Conservation (phyloP, 441 rosid species). For the Mallotus japonicus region DNA sequence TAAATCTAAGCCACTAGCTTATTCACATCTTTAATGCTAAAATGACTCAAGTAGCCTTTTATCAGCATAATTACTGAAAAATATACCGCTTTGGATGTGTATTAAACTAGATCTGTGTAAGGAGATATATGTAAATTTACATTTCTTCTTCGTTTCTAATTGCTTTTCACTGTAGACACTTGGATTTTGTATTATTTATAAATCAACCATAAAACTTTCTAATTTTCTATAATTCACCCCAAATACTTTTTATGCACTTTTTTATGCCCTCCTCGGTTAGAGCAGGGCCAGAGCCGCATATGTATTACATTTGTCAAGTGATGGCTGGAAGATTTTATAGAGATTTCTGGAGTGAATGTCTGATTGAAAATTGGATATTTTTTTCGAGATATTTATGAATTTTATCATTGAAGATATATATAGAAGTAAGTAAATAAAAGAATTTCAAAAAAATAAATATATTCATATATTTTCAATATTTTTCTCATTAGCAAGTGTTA, state of each 20-base stretch:
- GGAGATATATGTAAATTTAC: slow-evolving; percentile 22
- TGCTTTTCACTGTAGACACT: slow-evolving; percentile 5
- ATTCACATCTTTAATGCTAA: not conserved
- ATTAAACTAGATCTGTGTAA: not conserved
- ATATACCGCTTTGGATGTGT: not conserved
- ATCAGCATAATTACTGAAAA: not conserved
- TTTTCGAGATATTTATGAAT: no score
- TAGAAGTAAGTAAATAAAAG: no score
- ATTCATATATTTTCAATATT: no score
- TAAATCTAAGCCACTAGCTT: not conserved
- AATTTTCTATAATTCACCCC: not conserved
- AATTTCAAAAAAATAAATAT: no score
- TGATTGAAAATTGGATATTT: no score
- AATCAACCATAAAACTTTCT: not conserved
- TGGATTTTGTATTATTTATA: not conserved
- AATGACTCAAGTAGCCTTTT: slow-evolving; percentile 7
- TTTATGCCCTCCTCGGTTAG: not conserved
- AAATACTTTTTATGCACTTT: not conserved
- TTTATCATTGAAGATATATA: no score
- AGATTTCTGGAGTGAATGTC: no score
- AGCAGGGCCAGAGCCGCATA: no score
- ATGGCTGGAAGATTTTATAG: no score
- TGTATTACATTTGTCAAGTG: no score
- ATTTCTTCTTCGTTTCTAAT: not conserved
- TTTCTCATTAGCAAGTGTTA: no score